Conservation (phyloP, 331 rosid species). For the Malus hybrid region DNA sequence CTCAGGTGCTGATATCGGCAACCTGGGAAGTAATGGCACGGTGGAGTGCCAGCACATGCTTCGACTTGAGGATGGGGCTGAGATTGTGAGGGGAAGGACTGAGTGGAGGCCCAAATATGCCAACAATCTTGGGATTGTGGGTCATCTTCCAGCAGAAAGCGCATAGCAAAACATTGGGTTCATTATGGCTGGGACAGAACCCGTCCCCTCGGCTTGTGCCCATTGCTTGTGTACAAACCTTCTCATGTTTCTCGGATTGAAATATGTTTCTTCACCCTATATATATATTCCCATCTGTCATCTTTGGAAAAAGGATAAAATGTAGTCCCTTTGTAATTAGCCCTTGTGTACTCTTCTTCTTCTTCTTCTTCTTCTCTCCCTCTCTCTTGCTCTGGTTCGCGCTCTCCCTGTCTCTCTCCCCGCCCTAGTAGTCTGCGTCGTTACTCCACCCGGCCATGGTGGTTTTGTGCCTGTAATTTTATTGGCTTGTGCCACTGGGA, state of each 20-base stretch:
- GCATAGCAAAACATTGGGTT: conserved; percentile 7
- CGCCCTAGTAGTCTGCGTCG: background rate
- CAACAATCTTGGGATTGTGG: conserved; percentile 29
- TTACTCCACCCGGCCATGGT: conserved; percentile 6
- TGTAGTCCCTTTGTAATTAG: conserved; percentile 58
- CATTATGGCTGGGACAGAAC: conserved; percentile 13
- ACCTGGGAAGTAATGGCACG: conserved; percentile 28
- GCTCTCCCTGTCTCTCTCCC: background rate
- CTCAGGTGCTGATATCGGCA: conserved; percentile 36
- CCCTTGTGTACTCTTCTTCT: conserved; percentile 16
- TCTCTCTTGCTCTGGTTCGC: no score
- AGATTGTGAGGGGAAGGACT: conserved; percentile 86
- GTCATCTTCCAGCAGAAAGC: conserved; percentile 41
- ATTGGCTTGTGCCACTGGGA: background rate
- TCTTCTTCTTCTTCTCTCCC: background rate
- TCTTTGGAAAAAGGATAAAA: conserved; percentile 21
- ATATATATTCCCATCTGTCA: conserved; percentile 28
- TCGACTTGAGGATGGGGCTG: conserved; percentile 71
- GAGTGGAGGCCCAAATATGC: conserved; percentile 75
- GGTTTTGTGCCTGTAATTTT: conserved; percentile 9
- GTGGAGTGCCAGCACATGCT: conserved; percentile 86
- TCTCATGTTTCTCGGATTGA: conserved; percentile 43
- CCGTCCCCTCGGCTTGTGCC: conserved; percentile 16
- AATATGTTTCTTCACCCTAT: conserved; percentile 15
- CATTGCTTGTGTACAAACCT: conserved; percentile 33